Evolutionary conservation across 306 rosid genomes (phyloP).

Genomic region (Arachis hypogaea): DNA sequence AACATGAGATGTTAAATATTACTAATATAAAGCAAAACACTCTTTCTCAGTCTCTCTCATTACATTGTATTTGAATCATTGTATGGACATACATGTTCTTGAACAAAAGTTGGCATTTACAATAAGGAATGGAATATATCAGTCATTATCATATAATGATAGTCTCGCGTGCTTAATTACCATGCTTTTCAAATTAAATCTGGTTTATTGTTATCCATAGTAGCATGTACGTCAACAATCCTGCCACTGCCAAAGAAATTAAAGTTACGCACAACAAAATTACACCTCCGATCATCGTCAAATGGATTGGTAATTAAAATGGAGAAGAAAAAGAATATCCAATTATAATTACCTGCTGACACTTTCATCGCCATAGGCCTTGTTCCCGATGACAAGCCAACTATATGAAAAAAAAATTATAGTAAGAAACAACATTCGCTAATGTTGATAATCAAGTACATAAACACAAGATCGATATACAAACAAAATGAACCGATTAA

Average conservation of each 20-base stretch:
- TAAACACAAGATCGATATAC: not conserved
- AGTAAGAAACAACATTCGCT: constrained; percentile 12
- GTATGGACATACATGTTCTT: constrained; percentile 21
- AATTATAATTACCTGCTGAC: constrained; percentile 44
- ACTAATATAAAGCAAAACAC: constrained; percentile 41
- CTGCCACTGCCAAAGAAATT: constrained; percentile 52
- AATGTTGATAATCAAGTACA: not conserved
- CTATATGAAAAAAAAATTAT: constrained; percentile 39
- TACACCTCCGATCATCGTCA: not conserved
- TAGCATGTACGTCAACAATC: constrained; percentile 46
- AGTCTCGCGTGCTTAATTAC: not conserved
- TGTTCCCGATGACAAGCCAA: constrained; percentile 46
- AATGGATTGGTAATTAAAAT: constrained; percentile 11
- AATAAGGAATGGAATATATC: not conserved
- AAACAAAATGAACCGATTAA: not conserved
- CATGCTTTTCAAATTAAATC: constrained; percentile 19
- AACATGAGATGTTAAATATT: not conserved
- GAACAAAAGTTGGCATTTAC: constrained; percentile 39
- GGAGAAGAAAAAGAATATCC: too few species aligned
- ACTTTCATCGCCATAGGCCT: constrained; percentile 36
- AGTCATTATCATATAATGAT: not conserved
- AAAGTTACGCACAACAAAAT: not conserved
- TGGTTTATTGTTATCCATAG: constrained; percentile 43
- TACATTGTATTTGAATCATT: not conserved
- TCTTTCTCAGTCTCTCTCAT: not conserved